phyloP scores from a whole-genome alignment of 2,329 filamentous ascomycete genomes.

The Neurospora sp. region DNA sequence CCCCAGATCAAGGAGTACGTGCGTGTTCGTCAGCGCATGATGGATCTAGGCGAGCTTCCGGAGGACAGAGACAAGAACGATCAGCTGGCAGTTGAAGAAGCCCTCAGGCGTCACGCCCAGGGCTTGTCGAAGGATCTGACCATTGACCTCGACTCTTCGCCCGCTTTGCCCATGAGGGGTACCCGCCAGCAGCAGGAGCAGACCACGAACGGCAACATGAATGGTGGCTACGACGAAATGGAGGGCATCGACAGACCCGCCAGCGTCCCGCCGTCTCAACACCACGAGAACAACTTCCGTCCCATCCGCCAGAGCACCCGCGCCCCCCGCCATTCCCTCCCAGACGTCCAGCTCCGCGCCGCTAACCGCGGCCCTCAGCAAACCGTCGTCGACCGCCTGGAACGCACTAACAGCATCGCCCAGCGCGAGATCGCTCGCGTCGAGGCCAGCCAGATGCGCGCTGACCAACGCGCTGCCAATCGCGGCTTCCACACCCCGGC shows the following conservation, averaged over 20 bases:
- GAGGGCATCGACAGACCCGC: neutral
- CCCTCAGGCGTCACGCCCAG: conserved; percentile 24
- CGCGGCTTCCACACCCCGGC: conserved; percentile 22
- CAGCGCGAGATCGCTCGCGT: conserved; percentile 42
- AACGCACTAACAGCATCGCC: conserved; percentile 40
- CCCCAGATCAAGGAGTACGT: conserved; percentile 55
- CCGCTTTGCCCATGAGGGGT: conserved; percentile 11
- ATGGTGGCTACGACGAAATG: conserved; percentile 5
- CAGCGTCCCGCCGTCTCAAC: neutral
- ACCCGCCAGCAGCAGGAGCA: neutral
- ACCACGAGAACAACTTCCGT: neutral
- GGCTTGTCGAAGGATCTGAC: conserved; percentile 8
- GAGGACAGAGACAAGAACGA: conserved; percentile 42
- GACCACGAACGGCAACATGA: conserved; percentile 8
- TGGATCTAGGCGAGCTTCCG: conserved; percentile 42
- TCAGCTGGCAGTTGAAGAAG: conserved; percentile 40
- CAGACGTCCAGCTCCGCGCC: conserved; percentile 27
- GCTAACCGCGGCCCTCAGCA: conserved; percentile 19
- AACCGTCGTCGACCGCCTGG: conserved; percentile 25
- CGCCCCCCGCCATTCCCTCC: conserved; percentile 24
- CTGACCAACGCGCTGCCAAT: conserved; percentile 36
- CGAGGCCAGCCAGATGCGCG: conserved; percentile 40
- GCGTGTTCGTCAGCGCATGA: conserved; percentile 48
- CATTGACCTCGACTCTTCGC: conserved; percentile 2
- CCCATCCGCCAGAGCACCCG: conserved; percentile 15